Evolutionary conservation across 2,329 filamentous ascomycete genomes (phyloP).

Genomic region (Gnomoniopsis sp.): DNA sequence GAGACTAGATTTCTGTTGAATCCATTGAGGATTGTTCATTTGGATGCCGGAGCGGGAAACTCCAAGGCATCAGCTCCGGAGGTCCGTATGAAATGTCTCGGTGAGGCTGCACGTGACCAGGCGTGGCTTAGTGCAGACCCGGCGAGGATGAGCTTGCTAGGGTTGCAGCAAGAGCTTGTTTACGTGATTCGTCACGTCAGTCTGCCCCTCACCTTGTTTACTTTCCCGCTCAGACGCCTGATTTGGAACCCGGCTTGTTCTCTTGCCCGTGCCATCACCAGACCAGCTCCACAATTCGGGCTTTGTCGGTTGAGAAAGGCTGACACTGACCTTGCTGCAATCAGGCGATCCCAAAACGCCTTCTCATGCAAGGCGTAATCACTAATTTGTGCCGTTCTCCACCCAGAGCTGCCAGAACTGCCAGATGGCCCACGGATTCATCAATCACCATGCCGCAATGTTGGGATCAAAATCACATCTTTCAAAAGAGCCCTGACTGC

Average conservation of each 20-base stretch:
- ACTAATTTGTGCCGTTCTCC: background rate
- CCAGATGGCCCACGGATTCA: background rate
- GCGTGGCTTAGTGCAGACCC: conserved; percentile 16
- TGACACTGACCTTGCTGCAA: conserved; percentile 8
- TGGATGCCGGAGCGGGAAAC: too few species aligned
- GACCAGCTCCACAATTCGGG: background rate
- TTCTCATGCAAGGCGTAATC: conserved; percentile 7
- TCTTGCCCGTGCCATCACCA: conserved; percentile 4
- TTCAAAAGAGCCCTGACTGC: too few species aligned
- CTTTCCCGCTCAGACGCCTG: conserved; percentile 6
- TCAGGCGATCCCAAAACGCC: conserved; percentile 10
- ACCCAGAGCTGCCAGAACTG: too few species aligned
- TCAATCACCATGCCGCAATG: too few species aligned
- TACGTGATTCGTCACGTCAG: conserved; percentile 13
- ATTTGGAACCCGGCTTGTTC: conserved; percentile 8
- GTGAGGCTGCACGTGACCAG: conserved; percentile 10
- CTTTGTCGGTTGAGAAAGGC: background rate
- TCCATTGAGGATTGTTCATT: too few species aligned
- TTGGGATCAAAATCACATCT: too few species aligned
- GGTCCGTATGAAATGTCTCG: too few species aligned
- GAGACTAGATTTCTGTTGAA: too few species aligned
- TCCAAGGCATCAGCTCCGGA: too few species aligned
- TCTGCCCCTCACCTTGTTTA: conserved; percentile 17
- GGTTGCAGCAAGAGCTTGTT: conserved; percentile 11
- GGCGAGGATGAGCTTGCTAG: conserved; percentile 11